These are phyloP conservation scores for Cercospora sp. DNA, from an alignment of 2,329 filamentous ascomycete species.

Conservation along the genomic window DNA sequence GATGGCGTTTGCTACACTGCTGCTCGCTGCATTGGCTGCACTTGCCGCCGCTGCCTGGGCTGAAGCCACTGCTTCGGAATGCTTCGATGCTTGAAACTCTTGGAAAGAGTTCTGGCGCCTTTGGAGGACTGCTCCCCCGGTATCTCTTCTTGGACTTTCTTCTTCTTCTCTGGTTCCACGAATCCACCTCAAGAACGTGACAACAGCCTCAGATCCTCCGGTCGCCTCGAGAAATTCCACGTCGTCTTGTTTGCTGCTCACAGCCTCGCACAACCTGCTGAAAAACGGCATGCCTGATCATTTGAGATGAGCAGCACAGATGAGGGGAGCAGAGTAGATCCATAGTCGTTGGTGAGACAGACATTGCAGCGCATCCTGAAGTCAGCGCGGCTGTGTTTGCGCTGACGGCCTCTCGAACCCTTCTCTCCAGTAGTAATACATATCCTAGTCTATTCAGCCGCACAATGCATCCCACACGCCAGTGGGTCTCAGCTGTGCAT, in stretches of 20 bases:
- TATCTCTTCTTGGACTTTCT: neutral
- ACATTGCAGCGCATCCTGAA: constrained; percentile 4
- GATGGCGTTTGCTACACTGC: neutral
- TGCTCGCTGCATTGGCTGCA: neutral
- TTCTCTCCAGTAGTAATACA: neutral
- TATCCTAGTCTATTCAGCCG: constrained; percentile 21
- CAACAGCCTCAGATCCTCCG: neutral
- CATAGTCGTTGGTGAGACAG: constrained; percentile 7
- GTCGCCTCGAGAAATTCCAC: neutral
- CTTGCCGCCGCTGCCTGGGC: constrained; percentile 6
- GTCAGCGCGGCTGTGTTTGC: constrained; percentile 13
- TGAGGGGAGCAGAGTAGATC: constrained; percentile 1
- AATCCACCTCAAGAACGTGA: neutral
- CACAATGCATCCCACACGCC: constrained; percentile 8
- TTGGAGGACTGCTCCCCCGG: neutral
- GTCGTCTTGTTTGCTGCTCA: neutral
- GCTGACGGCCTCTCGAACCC: constrained; percentile 15
- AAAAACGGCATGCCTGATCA: neutral
- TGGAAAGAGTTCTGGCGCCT: neutral
- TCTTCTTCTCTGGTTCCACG: neutral
- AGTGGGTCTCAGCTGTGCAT: neutral
- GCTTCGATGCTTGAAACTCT: neutral
- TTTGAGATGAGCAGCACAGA: neutral
- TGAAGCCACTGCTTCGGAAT: neutral
- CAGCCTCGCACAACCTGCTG: neutral